Evolutionary conservation across 2,329 filamentous ascomycete genomes (phyloP), one percentile per base, ranked within the genome.

Genomic region (Colletotrichum viniferum): DNA sequence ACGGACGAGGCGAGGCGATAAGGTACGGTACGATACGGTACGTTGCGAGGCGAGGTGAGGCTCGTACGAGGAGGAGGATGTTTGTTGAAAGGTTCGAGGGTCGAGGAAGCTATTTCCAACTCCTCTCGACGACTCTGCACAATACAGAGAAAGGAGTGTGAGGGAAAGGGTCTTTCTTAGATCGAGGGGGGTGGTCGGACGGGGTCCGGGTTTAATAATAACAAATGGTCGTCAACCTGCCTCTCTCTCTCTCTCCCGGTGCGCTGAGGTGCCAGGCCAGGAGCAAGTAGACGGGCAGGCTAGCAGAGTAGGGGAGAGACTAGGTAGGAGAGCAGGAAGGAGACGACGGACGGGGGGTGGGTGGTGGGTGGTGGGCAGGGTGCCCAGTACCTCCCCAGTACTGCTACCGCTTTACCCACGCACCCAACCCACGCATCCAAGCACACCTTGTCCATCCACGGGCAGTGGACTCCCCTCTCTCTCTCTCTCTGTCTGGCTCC

Each of bases 131-230:
- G 32, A 67, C 74, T 76, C 74, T 76, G 64, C 48, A 67, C 60
- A 60, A 72, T 60, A 76, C 73, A 77, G 72, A 73, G 72, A 74
- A 71, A 74, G 72, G 75, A 76, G 75, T 75, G 77, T 71, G 72
- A 76, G 75, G 70, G 26, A 69, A 74, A 69, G 77, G 77, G 69
- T 71, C 66, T 70, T 76, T 69, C 63, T 76, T 65, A 56, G 72
- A 73, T 71, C 48, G 72, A 75, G 72, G 77, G 77, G 78, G 77
- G 76, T 76, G 79, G 79, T 76, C 69, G 77, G 76, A 77, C 69
- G 76, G 76, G 77, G 77, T 74, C 74, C 68, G 74, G 74, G 77
- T 78, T 77, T 78, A 78, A 78, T 77, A 78, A 78, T 78, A 77
- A 78, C 74, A 77, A 78, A 74, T 74, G 71, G 66, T 62, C 52